These are phyloP conservation scores for Rutidosis leptorrhynchoides DNA, from an alignment of 129 eudicot species.

Conservation along the genomic window DNA sequence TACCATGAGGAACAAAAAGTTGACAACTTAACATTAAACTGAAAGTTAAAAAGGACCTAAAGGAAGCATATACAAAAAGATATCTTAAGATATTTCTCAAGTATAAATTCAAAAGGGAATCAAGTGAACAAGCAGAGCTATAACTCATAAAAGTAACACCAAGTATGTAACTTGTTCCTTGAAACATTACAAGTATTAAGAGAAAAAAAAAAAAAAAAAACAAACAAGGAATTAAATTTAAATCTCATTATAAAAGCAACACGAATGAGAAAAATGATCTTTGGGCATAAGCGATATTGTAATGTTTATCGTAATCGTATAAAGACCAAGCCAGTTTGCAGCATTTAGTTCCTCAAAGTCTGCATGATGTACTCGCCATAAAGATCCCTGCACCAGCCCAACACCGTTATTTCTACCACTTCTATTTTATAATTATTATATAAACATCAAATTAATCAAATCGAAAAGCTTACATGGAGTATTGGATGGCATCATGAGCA, in stretches of 20 bases:
- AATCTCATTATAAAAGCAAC: background rate
- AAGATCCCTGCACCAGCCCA: slow-evolving; percentile 48
- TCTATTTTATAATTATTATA: background rate
- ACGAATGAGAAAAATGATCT: background rate
- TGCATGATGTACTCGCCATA: slow-evolving; percentile 62
- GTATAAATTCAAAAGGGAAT: background rate
- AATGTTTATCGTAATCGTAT: background rate
- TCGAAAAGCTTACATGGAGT: slow-evolving; percentile 48
- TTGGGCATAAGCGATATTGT: background rate
- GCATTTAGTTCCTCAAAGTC: slow-evolving; percentile 42
- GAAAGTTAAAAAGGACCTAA: too few relatives aligned
- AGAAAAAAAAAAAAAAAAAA: background rate
- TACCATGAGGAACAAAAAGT: background rate
- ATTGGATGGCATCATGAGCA: slow-evolving; percentile 58
- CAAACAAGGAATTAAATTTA: background rate
- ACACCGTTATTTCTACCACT: slow-evolving; percentile 1
- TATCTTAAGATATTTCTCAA: background rate
- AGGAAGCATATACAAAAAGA: too few relatives aligned
- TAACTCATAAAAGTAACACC: background rate
- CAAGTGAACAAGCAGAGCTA: background rate
- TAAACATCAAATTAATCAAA: slow-evolving; percentile 2
- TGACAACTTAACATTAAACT: too few relatives aligned
- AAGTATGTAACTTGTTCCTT: background rate
- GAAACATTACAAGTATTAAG: background rate
- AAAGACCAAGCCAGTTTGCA: background rate